Conservation (phyloP, 305 asterid species). For the Vinca major region DNA sequence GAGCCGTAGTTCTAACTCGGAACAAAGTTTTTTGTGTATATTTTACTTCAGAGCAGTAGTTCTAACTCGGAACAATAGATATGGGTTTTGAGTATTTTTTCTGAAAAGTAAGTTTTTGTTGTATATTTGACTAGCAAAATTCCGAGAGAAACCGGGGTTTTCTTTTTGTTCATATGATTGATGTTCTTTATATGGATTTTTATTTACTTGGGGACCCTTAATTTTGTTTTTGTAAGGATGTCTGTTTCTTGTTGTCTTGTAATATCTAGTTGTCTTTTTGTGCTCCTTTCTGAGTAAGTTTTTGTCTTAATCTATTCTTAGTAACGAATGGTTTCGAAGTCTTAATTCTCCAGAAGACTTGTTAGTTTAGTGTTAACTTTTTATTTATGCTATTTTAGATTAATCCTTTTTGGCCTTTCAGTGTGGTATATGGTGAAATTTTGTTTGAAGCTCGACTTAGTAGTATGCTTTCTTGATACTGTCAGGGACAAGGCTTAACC, state of each 20-base stretch:
- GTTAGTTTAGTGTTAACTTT: background rate
- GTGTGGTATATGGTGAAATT: background rate
- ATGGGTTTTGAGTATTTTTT: too few relatives aligned
- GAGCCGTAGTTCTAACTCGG: too few relatives aligned
- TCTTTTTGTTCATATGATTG: background rate
- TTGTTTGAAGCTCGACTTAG: background rate
- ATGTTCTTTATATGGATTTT: background rate
- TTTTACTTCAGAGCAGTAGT: too few relatives aligned
- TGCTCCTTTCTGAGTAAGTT: background rate
- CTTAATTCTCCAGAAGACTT: background rate
- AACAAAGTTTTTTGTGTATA: too few relatives aligned
- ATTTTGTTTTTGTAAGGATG: background rate
- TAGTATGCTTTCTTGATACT: background rate
- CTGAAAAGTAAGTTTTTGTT: conserved; percentile 1
- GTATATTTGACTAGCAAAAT: background rate
- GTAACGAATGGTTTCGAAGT: background rate
- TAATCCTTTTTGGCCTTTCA: background rate
- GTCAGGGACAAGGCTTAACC: conserved; percentile 3
- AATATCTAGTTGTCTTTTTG: background rate
- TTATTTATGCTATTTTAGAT: background rate
- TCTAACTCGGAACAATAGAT: too few relatives aligned
- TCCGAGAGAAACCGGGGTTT: background rate
- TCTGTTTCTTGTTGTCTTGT: background rate
- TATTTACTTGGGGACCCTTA: background rate
- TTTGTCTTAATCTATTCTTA: background rate